These are phyloP conservation scores for Aspergillus floridensis DNA, from an alignment of 2,329 filamentous ascomycete genomes.

Conservation along the genomic window DNA sequence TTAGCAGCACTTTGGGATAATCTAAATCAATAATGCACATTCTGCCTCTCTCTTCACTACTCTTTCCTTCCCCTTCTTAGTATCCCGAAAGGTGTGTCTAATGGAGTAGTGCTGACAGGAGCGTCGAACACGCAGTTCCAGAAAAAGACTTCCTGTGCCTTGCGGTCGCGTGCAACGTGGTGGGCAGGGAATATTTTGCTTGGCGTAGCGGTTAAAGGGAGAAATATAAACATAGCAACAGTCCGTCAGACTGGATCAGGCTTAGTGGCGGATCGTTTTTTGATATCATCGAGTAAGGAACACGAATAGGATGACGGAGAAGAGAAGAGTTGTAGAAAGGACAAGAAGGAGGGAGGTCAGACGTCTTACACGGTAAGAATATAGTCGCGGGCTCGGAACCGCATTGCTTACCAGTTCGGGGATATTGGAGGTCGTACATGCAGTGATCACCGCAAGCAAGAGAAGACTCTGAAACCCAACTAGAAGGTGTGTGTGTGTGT, in stretches of 20 bases:
- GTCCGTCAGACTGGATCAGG: not conserved
- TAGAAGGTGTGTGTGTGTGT: not conserved
- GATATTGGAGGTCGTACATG: not conserved
- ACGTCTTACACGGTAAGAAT: not conserved
- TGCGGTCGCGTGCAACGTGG: slow-evolving; percentile 6
- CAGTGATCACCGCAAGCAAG: not conserved
- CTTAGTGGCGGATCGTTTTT: not conserved
- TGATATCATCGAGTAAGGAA: not conserved
- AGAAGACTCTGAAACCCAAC: not conserved
- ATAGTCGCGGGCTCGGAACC: not conserved
- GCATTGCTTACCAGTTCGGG: not conserved
- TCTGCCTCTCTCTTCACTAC: not conserved
- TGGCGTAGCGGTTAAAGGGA: not conserved
- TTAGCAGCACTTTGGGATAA: not conserved
- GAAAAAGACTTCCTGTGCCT: not conserved
- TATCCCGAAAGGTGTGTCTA: too few species aligned
- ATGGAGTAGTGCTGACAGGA: slow-evolving; percentile 2
- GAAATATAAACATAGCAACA: not conserved
- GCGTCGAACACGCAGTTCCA: not conserved
- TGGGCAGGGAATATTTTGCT: slow-evolving; percentile 1
- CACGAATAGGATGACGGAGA: not conserved
- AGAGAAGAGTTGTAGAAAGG: not conserved
- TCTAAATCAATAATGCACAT: too few species aligned
- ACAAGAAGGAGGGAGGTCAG: not conserved
- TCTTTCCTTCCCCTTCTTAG: not conserved